Evolutionary conservation across 176 grass and related monocot species (phyloP).

Genomic region (Raddia guianensis): DNA sequence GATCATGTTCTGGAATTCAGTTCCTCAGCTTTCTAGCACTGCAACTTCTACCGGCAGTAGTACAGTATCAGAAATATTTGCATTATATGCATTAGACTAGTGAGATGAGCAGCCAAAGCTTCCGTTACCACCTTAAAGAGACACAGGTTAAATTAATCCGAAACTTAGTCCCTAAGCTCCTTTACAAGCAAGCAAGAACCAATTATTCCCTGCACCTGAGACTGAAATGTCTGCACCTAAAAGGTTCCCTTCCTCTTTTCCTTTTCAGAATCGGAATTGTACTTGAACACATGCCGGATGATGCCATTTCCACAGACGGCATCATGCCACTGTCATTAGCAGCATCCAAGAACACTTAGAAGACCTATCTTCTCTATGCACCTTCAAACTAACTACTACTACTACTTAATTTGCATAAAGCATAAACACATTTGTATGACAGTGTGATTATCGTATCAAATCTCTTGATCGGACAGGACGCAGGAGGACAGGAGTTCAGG

Average conservation of each 20-base stretch:
- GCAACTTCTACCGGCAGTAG: background rate
- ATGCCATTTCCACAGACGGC: background rate
- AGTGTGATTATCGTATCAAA: no score
- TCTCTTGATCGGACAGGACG: no score
- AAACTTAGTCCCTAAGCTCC: conserved; percentile 26
- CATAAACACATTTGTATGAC: background rate
- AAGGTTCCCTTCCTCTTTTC: background rate
- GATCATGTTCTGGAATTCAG: background rate
- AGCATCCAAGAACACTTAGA: background rate
- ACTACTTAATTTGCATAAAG: background rate
- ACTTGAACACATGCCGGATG: background rate
- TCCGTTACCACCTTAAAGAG: no score
- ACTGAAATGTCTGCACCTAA: background rate
- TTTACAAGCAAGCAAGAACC: background rate
- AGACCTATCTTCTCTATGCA: background rate
- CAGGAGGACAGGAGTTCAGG: no score
- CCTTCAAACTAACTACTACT: background rate
- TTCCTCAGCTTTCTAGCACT: background rate
- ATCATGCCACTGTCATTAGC: background rate
- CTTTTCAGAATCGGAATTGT: background rate
- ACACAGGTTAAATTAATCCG: background rate
- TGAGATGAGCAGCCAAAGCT: background rate
- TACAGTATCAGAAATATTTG: background rate
- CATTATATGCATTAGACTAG: background rate
- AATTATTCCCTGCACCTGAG: background rate